phyloP scores from a whole-genome alignment of 192 early-diverging fungal genomes.

The Backusella westeae region DNA sequence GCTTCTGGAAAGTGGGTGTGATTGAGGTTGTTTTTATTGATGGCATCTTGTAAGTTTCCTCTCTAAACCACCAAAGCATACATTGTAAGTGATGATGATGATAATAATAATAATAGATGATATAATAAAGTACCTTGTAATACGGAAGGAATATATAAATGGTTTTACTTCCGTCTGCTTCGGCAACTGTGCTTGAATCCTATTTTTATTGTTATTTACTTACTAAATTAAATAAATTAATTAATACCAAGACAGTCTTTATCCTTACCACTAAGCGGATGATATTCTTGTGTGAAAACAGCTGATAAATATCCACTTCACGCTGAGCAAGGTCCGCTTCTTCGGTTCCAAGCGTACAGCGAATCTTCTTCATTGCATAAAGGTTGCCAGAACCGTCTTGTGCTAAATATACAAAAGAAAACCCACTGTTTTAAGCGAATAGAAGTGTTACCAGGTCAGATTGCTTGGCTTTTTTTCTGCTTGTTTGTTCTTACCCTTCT shows the following conservation, averaged over 20 bases:
- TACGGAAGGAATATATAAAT: conserved; percentile 75
- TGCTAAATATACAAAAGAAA: conserved; percentile 67
- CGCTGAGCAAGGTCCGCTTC: conserved; percentile 59
- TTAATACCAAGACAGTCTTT: not conserved
- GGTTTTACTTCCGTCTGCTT: conserved; percentile 49
- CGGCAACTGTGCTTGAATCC: conserved; percentile 54
- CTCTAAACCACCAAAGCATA: conserved; percentile 38
- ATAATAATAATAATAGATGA: conserved; percentile 28
- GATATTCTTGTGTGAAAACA: conserved; percentile 64
- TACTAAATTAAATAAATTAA: not conserved
- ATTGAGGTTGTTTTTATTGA: conserved; percentile 47
- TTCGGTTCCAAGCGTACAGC: conserved; percentile 59
- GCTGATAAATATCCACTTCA: conserved; percentile 66
- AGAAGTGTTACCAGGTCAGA: not conserved
- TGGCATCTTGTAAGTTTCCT: conserved; percentile 61
- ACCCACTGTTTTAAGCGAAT: conserved; percentile 47
- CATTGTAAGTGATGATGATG: conserved; percentile 27
- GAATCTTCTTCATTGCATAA: conserved; percentile 68
- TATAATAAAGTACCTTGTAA: conserved; percentile 41
- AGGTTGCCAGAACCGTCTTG: conserved; percentile 47
- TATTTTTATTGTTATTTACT: conserved; percentile 20
- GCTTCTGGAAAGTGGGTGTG: conserved; percentile 51
- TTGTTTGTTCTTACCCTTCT: conserved; percentile 51
- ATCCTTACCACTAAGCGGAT: conserved; percentile 55
- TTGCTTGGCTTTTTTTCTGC: not conserved